Base-by-base conservation (phyloP, 805 yeast genomes). In the Metschnikowia continentalis region DNA sequence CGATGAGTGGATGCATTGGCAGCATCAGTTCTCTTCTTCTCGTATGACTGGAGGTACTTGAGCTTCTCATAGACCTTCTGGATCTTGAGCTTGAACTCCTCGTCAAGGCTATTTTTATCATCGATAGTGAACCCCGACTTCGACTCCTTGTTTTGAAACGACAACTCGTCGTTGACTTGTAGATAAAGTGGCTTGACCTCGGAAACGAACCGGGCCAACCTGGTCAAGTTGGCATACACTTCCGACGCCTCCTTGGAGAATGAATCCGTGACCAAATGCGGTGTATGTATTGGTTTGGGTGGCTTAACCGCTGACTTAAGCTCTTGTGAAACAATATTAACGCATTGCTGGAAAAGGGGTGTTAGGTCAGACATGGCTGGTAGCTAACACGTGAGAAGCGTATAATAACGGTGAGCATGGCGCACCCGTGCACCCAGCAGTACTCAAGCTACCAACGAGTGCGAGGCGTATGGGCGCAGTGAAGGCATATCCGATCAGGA, bases 101-200 rank as follows among this genome's bases (percentile, higher is more conserved):
- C 77, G 55, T 82, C 87, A 20, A 83, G 72, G 35, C 74, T 72
- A 53, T 81, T 80, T 57, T 81, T 79, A 37, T 81, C 84, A 8
- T 66, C 71, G 32, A 74, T 72, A 23, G 75, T 58, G 62, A 80
- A 69, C 6, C 56, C 57, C 11, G 45, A 43, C 3, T 35, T 39
- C 10, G 46, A 30, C 6, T 46, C 46, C 23, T 26, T 43, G 26
- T 46, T 53, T 14, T 8, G 26, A n/a, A 42, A 32, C 32, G 48
- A 53, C 43, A 49, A 51, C 51, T 58, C 64, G 40, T 61, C 63
- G 39, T 54, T 55, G 22, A 58, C 52, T 11, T 64, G 59, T 11
- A 75, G 61, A 52, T 75, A 75, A 15, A 68, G 66, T 5, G 67
- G 63, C 46, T 68, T 65, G 32, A 74, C 59, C 22, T 66, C 70